Base-by-base conservation (phyloP, 768 basidiomycete species). In the Collybia mongolica region DNA sequence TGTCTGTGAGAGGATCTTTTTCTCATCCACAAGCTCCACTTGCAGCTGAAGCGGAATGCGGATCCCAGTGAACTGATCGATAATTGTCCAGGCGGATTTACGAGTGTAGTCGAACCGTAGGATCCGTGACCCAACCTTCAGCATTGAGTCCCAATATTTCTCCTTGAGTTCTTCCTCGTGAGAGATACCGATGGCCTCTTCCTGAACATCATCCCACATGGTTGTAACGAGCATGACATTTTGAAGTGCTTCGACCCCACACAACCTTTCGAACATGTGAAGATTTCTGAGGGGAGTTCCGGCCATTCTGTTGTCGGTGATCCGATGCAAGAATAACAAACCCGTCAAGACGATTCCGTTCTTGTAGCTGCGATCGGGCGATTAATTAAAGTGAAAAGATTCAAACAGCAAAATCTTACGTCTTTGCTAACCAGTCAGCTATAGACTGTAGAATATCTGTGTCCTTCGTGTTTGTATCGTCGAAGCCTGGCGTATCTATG, bases 141-240 rank as follows among this genome's bases (percentile, higher is more conserved):
- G 17, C 46, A 47, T 47, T 14, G 46, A 5, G 11, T 17, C 24
- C 44, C 44, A 46, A 36, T 46, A 37, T 26, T 47, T 47, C 7
- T 20, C 18, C 19, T 26, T 23, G 18, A 47, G 46, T 15, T 38
- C 46, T 19, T 47, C 46, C 38, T 47, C 37, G 28, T 18, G 46
- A 14, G 22, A n/a, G 15, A 7, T n/a, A 5, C 23, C 37, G 24
- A 28, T 39, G 17, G 20, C 12, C 15, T 9, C 9, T 14, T 47
- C 46, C 7, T 23, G 17, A 11, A 47, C 19, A n/a, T 26, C 46
- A 39, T 35, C 19, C 46, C 46, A 47, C 46, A 47, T 47, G n/a
- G 46, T 47, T 12, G 46, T 47, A 24, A 39, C 46, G 23, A 47
- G 37, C 6, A 38, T 26, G 5, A 47, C 46, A 19, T 39, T 47